phyloP scores from a whole-genome alignment of 108 stramenopile genomes.

The Epithemia pelagica region DNA sequence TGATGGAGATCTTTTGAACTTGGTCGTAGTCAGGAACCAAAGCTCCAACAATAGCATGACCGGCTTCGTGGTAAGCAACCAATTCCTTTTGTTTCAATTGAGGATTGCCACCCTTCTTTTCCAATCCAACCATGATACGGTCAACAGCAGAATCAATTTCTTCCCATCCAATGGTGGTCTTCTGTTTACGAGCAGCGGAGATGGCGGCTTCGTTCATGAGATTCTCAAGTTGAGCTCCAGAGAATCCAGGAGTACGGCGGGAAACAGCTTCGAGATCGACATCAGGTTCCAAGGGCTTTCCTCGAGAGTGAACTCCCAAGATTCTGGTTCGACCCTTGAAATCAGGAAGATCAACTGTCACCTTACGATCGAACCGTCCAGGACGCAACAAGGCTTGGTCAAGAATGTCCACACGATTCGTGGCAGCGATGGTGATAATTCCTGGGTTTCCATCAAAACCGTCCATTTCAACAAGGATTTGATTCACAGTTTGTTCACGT shows the following conservation, averaged over 20 bases:
- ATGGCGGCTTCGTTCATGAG: conserved; percentile 98
- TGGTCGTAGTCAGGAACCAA: conserved; percentile 86
- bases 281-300: conserved; percentile 88
- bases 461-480: conserved; percentile 97
- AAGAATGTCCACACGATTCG: conserved; percentile 94
- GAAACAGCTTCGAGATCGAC: conserved; percentile 89
- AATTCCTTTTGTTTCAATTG: conserved; percentile 62
- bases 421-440: conserved; percentile 96
- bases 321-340: conserved; percentile 87
- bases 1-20: conserved; percentile 97
- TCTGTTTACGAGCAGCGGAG: conserved; percentile 65
- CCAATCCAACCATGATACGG: conserved; percentile 94
- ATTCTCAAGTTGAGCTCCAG: conserved; percentile 95
- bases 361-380: conserved; percentile 97
- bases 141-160: conserved; percentile 96
- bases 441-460: conserved; percentile 94
- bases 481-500: conserved; percentile 95
- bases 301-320: conserved; percentile 87
- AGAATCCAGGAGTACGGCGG: conserved; percentile 94
- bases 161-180: conserved; percentile 83
- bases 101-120: conserved; percentile 86
- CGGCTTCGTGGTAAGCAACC: conserved; percentile 95
- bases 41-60: conserved; percentile 92
- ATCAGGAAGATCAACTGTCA: conserved; percentile 94
- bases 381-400: conserved; percentile 94